Conservation (phyloP, 2,329 filamentous ascomycete species). For the Scytalidium sp. region DNA sequence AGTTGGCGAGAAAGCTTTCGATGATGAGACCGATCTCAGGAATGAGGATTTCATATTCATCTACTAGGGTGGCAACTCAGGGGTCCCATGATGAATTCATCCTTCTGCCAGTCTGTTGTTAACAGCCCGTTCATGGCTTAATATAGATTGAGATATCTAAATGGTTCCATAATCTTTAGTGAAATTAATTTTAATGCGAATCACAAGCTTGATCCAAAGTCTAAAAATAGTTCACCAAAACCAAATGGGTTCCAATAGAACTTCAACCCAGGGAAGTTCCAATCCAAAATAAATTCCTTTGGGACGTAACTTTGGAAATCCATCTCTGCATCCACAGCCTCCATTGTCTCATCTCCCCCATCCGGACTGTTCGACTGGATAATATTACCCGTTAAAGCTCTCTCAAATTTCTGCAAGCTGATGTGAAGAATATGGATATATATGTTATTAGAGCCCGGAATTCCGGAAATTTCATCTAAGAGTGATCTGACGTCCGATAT, state of each 20-base stretch:
- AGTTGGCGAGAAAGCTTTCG: constrained; percentile 47
- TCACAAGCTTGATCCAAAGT: constrained; percentile 14
- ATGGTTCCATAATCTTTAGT: no score
- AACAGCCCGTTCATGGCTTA: no score
- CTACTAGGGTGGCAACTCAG: no score
- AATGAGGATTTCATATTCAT: constrained; percentile 65
- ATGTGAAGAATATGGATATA: constrained; percentile 46
- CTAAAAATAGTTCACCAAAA: constrained; percentile 17
- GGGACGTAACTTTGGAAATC: constrained; percentile 52
- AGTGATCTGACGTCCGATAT: constrained; percentile 40
- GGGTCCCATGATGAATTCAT: no score
- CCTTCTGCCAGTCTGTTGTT: no score
- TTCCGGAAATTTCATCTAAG: constrained; percentile 37
- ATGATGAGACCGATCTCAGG: constrained; percentile 57
- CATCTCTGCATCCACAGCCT: constrained; percentile 32
- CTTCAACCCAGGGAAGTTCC: constrained; percentile 52
- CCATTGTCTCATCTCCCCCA: constrained; percentile 31
- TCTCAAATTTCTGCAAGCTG: constrained; percentile 48
- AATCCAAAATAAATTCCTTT: constrained; percentile 54
- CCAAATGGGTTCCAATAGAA: constrained; percentile 40
- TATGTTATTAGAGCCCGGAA: constrained; percentile 39
- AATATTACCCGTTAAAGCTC: constrained; percentile 37
- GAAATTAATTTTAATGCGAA: no score
- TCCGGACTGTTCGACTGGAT: constrained; percentile 7
- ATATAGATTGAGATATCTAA: no score